These are phyloP conservation scores for Aspergillus sp. DNA, from an alignment of 2,329 filamentous ascomycete genomes.

Conservation along the genomic window DNA sequence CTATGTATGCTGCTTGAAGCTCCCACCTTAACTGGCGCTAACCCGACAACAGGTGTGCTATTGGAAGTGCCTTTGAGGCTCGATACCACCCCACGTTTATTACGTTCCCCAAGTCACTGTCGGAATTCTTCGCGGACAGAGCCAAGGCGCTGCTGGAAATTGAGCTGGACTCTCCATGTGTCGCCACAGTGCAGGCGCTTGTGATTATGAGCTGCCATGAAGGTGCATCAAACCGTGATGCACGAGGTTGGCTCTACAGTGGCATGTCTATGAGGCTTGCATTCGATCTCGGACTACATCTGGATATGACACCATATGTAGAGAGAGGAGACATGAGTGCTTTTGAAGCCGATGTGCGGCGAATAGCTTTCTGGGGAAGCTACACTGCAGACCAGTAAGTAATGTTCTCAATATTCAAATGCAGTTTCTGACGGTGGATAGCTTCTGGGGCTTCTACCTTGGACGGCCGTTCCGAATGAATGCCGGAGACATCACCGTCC, in stretches of 20 bases:
- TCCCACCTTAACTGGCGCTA: neutral
- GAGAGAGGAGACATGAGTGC: conserved; percentile 16
- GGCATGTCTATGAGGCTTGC: conserved; percentile 28
- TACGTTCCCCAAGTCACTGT: conserved; percentile 35
- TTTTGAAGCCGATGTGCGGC: conserved; percentile 15
- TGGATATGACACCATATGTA: conserved; percentile 18
- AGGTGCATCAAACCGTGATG: conserved; percentile 35
- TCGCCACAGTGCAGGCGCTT: conserved; percentile 46
- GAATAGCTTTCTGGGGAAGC: conserved; percentile 17
- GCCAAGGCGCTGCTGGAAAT: conserved; percentile 43
- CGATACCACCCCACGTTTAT: conserved; percentile 32
- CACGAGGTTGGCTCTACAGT: conserved; percentile 45
- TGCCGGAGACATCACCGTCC: conserved; percentile 36
- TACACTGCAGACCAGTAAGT: conserved; percentile 18
- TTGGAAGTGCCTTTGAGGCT: conserved; percentile 32
- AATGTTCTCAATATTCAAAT: neutral
- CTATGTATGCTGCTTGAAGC: conserved; percentile 30
- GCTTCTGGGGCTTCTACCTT: conserved; percentile 33
- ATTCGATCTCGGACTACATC: conserved; percentile 17
- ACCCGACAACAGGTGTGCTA: conserved; percentile 6
- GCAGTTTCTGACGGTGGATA: neutral
- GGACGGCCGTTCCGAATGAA: conserved; percentile 38
- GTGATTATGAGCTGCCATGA: conserved; percentile 44
- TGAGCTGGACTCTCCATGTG: conserved; percentile 44
- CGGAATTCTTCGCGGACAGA: conserved; percentile 39